Conservation (phyloP, 2,329 filamentous ascomycete species). For the Venturia asperata region DNA sequence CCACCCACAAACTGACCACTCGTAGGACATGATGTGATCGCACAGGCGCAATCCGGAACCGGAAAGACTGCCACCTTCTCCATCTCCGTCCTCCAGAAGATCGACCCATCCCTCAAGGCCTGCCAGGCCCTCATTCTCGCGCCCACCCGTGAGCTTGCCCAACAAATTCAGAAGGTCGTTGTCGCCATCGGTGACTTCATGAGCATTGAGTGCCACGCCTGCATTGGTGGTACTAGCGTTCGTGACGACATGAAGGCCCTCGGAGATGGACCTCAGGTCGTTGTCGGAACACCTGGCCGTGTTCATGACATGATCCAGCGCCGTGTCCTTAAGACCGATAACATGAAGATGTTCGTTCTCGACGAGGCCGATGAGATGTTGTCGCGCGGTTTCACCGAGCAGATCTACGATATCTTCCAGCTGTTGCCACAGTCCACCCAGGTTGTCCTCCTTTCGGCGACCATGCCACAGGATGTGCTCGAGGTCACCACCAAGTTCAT, state of each 20-base stretch:
- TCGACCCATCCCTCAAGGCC: conserved; percentile 88
- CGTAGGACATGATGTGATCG: conserved; percentile 93
- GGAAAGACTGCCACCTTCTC: conserved; percentile 99
- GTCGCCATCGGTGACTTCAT: conserved; percentile 99
- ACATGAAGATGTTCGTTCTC: conserved; percentile 99
- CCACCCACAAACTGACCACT: conserved; percentile 1
- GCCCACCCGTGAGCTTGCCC: conserved; percentile 94
- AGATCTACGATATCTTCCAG: conserved; percentile 99
- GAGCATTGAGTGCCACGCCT: conserved; percentile 98
- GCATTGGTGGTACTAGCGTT: conserved; percentile 96
- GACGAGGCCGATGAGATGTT: conserved; percentile 99
- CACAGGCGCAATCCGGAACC: conserved; percentile 98
- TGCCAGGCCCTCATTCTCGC: conserved; percentile 98
- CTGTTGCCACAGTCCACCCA: conserved; percentile 96
- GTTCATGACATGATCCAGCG: conserved; percentile 99
- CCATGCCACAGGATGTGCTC: conserved; percentile 97
- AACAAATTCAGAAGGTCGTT: conserved; percentile 99
- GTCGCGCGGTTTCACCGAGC: conserved; percentile 98
- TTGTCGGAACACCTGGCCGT: conserved; percentile 96
- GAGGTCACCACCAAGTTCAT: conserved; percentile 99
- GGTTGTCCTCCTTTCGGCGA: conserved; percentile 95
- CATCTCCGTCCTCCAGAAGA: conserved; percentile 97
- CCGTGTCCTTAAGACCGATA: conserved; percentile 90
- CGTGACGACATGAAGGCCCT: conserved; percentile 98
- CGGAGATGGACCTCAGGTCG: conserved; percentile 90